Evolutionary conservation across 352 stramenopile genomes (phyloP).

Genomic region (Globisporangium spinosum): DNA sequence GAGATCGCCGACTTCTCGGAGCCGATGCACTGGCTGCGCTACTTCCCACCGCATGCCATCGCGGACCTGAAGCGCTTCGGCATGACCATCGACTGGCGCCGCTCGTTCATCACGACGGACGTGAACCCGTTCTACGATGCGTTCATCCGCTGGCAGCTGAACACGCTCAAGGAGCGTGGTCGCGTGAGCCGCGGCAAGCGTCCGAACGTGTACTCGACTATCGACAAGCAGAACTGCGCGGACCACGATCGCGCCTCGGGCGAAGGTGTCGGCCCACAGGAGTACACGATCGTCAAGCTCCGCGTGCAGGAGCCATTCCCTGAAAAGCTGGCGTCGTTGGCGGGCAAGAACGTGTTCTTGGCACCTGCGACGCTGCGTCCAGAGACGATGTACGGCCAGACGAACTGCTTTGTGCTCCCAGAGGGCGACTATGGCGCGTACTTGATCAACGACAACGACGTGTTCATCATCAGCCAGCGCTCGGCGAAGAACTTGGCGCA

Average conservation of each 20-base stretch:
- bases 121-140: slow-evolving; percentile 99
- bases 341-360: slow-evolving; percentile 93
- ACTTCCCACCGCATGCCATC: slow-evolving; percentile 97
- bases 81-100: slow-evolving; percentile 96
- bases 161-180: slow-evolving; percentile 91
- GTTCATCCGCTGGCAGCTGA: slow-evolving; percentile 99
- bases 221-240: slow-evolving; percentile 98
- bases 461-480: slow-evolving; percentile 95
- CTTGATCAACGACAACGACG: slow-evolving; percentile 92
- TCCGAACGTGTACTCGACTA: slow-evolving; percentile 97
- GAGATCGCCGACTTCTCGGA: slow-evolving; percentile 98
- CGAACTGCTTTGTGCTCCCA: slow-evolving; percentile 99
- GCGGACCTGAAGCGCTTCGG: slow-evolving; percentile 98
- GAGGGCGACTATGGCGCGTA: slow-evolving; percentile 98
- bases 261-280: slow-evolving; percentile 98
- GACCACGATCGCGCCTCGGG: slow-evolving; percentile 98
- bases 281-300: slow-evolving; percentile 99
- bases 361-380: slow-evolving; percentile 97
- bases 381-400: slow-evolving; percentile 99
- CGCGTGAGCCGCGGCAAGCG: slow-evolving; percentile 93
- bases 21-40: slow-evolving; percentile 97
- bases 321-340: slow-evolving; percentile 69
- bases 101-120: slow-evolving; percentile 99
- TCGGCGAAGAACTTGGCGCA: slow-evolving; percentile 94
- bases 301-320: slow-evolving; percentile 82